These are phyloP conservation scores for Fraxinus sp. DNA, from an alignment of 305 asterid genomes.

Conservation along the genomic window DNA sequence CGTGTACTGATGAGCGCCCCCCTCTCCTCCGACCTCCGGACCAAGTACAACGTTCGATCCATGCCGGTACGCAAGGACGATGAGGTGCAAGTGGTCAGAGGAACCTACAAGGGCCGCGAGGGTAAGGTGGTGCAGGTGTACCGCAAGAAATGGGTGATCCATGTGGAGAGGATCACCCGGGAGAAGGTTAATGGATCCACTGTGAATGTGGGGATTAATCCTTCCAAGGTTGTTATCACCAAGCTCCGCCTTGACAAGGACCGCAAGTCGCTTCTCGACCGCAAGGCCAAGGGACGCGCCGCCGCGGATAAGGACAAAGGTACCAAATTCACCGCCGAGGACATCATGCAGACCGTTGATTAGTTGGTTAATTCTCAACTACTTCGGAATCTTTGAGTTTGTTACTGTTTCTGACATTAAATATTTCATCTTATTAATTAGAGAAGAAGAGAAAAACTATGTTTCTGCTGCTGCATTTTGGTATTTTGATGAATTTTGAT, in stretches of 20 bases:
- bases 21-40: conserved; percentile 49
- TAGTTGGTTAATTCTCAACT: conserved; percentile 27
- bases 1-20: conserved; percentile 61
- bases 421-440: not conserved
- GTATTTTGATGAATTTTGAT: not conserved
- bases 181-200: conserved; percentile 65
- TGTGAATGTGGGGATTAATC: conserved; percentile 57
- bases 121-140: conserved; percentile 56
- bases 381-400: not conserved
- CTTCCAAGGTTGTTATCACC: conserved; percentile 56
- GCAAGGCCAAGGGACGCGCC: conserved; percentile 64
- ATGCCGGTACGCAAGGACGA: conserved; percentile 71
- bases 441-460: not conserved
- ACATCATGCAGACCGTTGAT: conserved; percentile 59
- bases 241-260: conserved; percentile 61
- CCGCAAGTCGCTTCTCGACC: conserved; percentile 50
- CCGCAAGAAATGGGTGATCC: conserved; percentile 68
- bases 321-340: conserved; percentile 56
- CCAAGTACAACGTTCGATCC: conserved; percentile 59
- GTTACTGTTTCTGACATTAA: not conserved
- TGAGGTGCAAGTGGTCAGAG: conserved; percentile 60
- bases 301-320: conserved; percentile 61
- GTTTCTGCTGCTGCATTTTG: not conserved
- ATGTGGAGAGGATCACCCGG: conserved; percentile 54
- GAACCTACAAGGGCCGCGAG: conserved; percentile 64